Base-by-base conservation (phyloP, 2,329 filamentous ascomycete species). In the Davidsoniella virescens region DNA sequence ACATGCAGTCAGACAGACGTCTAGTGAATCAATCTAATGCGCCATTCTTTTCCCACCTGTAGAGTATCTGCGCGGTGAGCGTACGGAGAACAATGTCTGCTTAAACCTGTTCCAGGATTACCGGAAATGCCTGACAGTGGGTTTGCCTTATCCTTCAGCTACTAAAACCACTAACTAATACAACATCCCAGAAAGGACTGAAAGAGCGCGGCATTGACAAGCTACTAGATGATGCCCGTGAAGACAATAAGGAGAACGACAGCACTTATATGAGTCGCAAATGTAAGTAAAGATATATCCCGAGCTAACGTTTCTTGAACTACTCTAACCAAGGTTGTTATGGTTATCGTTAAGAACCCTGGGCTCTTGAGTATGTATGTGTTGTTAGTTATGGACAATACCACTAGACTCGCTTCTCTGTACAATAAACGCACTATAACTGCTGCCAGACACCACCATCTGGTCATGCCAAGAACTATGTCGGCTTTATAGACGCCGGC, bases 191-290 rank as follows among this genome's bases (percentile, higher is more conserved):
- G 88, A 81, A 78, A 67, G 87, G 82, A 2, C 71, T 98, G 46
- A 93, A 92, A 65, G 80, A 87, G 51, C 78, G 84, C 59, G 92
- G 92, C 52, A 94, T 98, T 61, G 87, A 96, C 64, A 85, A 83
- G 59, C 84, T 96, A 71, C 70, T 98, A 9, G 85, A 88, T 6
- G 92, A 96, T 59, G 90, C 90, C 16, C 75, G 88, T 54, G 87
- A 92, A 57, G 85, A 88, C 60, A 88, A 86, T 59, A 85, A 80
- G 59, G 92, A 96, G 57, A 92, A 86, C 55, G 90, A 96, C 62
- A 69, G 44, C 33, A 64, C 64, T 38, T 59, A 69, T 17, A 61
- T 69, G 51, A 63, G 63, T n/a, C 61, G 64, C 36, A 70, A 67
- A 57, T 69, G 65, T 68, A 56, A 59, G 38, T 42, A 16, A 40